Base-by-base conservation (phyloP, 345 rosid species). In the Salix dunnii region DNA sequence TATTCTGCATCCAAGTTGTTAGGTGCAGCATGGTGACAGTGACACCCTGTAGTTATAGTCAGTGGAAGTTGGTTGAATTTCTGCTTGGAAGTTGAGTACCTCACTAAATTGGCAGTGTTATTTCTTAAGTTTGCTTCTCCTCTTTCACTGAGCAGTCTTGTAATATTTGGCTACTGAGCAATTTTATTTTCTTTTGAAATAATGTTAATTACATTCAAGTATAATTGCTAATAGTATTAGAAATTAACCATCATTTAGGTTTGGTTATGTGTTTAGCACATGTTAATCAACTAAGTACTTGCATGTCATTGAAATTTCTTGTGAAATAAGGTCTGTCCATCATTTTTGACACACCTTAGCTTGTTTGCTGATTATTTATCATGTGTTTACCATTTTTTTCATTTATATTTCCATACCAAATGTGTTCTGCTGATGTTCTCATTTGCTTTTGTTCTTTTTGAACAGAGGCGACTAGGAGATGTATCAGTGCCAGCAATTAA, bases 391-490 rank as follows among this genome's bases (percentile, higher is more conserved):
- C 1, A 13, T 11, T 64, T 18, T 4, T 16, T 7, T 16, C 0
- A 0, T 16, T 64, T 27, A 64, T 64, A 14, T 64, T 33, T 62
- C 23, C 23, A 7, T 3, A 64, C 35, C 28, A 64, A 64, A 64
- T 28, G 23, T 51, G n/a, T 2, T 18, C 3, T 51, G 23, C 58
- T 51, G 58, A 51, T 62, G 67, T 12, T 23, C 28, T 12, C 66
- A 27, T 20, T 51, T 51, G 9, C 7, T 51, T 49, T 49, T 46
- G 51, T 14, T 17, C 68, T 67, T 65, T 62, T 4, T 33, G 48
- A 70, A 78, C 88, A 96, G 97, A 92, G 90, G 78, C 89, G 98
- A 70, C 82, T 86, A 31, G 79, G 76, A 46, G 88, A 87, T 72
- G 90, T 81, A 23, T 83, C 91, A 9, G 43, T 86, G 27, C 86